These are phyloP conservation scores for Desmodesmus armatus DNA, from an alignment of 139 green algal species.

Conservation along the genomic window DNA sequence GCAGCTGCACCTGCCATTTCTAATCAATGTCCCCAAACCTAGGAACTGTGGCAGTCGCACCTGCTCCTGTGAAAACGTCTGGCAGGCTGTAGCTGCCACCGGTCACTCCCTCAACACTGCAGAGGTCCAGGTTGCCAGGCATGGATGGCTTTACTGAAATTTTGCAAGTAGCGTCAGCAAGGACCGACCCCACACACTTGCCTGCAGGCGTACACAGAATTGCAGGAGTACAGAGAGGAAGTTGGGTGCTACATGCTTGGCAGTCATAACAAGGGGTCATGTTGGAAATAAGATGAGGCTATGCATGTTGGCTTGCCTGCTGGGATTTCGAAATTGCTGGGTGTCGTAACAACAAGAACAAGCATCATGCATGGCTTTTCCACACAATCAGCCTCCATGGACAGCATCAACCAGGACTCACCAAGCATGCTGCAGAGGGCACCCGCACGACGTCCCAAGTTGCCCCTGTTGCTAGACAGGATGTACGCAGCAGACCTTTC, in stretches of 20 bases:
- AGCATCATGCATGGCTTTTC: too few relatives aligned
- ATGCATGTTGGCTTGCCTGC: too few relatives aligned
- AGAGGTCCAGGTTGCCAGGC: not conserved
- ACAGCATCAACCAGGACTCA: too few relatives aligned
- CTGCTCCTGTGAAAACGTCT: not conserved
- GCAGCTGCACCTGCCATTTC: not conserved
- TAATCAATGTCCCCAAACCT: not conserved
- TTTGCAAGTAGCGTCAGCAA: not conserved
- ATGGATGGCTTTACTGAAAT: too few relatives aligned
- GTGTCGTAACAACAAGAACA: too few relatives aligned
- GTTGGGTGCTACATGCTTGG: not conserved
- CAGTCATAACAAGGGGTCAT: too few relatives aligned
- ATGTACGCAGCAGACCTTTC: not conserved
- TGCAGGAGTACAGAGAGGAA: not conserved
- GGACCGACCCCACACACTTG: not conserved
- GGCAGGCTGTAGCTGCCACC: not conserved
- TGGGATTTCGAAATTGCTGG: too few relatives aligned
- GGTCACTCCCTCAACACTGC: not conserved
- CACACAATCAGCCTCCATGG: too few relatives aligned
- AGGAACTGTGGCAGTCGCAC: not conserved
- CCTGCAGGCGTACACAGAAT: too few relatives aligned
- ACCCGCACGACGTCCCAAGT: not conserved
- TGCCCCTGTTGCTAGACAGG: not conserved
- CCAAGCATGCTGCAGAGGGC: constrained; percentile 2
- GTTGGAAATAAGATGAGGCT: too few relatives aligned